Evolutionary conservation across 2,329 filamentous ascomycete genomes (phyloP).

Genomic region (Hansfordia pulvinata): DNA sequence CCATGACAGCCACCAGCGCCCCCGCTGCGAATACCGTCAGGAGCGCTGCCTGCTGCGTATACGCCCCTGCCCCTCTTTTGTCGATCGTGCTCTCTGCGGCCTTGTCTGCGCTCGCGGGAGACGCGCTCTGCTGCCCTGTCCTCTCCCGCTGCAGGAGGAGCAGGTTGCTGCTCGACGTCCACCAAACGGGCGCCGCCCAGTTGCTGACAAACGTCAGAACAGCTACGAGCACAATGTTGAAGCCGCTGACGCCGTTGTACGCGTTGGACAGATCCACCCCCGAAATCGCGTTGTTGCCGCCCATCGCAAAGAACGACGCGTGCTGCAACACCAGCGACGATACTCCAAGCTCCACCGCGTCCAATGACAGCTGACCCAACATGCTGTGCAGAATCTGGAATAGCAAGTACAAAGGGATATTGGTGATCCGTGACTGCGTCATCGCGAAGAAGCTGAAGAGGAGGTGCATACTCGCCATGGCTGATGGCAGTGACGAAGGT

Average conservation of each 20-base stretch:
- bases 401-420: slow-evolving; percentile 73
- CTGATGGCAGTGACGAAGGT: slow-evolving; percentile 11
- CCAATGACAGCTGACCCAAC: slow-evolving; percentile 31
- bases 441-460: slow-evolving; percentile 66
- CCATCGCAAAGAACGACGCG: slow-evolving; percentile 77
- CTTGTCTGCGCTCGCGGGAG: slow-evolving; percentile 1
- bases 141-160: slow-evolving; percentile 32
- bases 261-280: slow-evolving; percentile 89
- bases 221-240: slow-evolving; percentile 71
- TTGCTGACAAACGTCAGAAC: slow-evolving; percentile 77
- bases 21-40: slow-evolving; percentile 58
- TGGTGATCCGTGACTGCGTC: slow-evolving; percentile 75
- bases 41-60: slow-evolving; percentile 42
- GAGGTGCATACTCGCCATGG: slow-evolving; percentile 44
- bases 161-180: slow-evolving; percentile 53
- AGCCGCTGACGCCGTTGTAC: slow-evolving; percentile 80
- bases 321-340: slow-evolving; percentile 68
- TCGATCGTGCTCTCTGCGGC: too few species aligned
- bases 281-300: slow-evolving; percentile 87
- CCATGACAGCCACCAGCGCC: slow-evolving; percentile 66
- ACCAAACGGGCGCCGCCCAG: slow-evolving; percentile 86
- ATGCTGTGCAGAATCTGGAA: slow-evolving; percentile 47
- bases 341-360: slow-evolving; percentile 46
- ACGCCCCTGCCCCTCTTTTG: slow-evolving; percentile 11
- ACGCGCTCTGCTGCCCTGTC: slow-evolving; percentile 6